Evolutionary conservation across 2,329 filamentous ascomycete genomes (phyloP).

Genomic region (Waltergamsia citrina): DNA sequence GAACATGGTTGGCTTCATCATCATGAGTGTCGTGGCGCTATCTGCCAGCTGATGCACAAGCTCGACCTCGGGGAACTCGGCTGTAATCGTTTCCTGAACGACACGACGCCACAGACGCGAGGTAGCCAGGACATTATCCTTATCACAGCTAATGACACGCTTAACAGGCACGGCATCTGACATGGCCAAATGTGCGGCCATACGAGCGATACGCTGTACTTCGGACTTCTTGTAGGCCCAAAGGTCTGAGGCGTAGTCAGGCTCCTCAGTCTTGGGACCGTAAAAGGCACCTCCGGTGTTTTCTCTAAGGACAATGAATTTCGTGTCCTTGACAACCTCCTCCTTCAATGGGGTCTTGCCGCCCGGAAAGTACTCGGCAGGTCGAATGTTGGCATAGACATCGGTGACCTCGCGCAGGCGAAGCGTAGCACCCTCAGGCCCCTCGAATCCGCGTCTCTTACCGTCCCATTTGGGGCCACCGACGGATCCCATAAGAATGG

Average conservation of each 20-base stretch:
- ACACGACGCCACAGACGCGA: constrained; percentile 37
- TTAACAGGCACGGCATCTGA: constrained; percentile 15
- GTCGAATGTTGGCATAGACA: constrained; percentile 40
- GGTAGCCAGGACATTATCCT: constrained; percentile 42
- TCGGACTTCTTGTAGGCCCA: constrained; percentile 35
- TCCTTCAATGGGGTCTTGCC: constrained; percentile 32
- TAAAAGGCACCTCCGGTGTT: constrained; percentile 42
- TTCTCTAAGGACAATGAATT: constrained; percentile 39
- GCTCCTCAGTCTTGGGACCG: constrained; percentile 33
- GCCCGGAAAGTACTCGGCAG: constrained; percentile 33
- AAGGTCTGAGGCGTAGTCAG: constrained; percentile 33
- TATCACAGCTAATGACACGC: constrained; percentile 37
- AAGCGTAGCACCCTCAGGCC: constrained; percentile 32
- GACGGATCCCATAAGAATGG: constrained; percentile 36
- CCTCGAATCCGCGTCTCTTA: constrained; percentile 23
- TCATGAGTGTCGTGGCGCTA: constrained; percentile 37
- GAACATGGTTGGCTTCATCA: constrained; percentile 33
- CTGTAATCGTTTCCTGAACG: constrained; percentile 26
- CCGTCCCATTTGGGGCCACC: constrained; percentile 37
- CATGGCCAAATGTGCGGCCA: constrained; percentile 32
- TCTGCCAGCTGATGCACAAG: constrained; percentile 36
- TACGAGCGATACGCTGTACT: constrained; percentile 35
- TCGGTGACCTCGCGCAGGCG: constrained; percentile 26
- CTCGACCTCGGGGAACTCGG: constrained; percentile 31
- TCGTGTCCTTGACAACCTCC: constrained; percentile 31